Percentiles rank a stretch among this genome's conserved stretches.
Conservation (phyloP, 108 stramenopile species). For the Seminavis robusta region DNA sequence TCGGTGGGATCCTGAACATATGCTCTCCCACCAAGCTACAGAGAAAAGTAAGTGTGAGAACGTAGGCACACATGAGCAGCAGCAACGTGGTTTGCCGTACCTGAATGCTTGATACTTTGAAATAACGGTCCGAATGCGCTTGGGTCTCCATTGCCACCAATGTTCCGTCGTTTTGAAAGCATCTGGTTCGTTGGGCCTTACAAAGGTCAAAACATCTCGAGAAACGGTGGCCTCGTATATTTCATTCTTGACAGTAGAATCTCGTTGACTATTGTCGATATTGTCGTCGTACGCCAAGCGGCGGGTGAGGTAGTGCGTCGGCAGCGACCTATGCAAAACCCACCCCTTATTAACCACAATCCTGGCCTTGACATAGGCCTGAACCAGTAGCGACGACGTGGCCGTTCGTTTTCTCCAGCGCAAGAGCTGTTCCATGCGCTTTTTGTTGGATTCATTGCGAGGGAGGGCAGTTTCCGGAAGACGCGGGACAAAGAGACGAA, state of each 20-base stretch:
- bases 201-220: constrained; percentile 44
- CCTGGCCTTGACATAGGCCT: constrained; percentile 44
- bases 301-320: constrained; percentile 11
- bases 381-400: constrained; percentile 50
- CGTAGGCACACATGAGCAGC: too few species aligned
- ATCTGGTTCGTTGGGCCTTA: constrained; percentile 6
- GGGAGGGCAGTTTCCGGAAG: constrained; percentile 33
- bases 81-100: too few species aligned
- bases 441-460: constrained; percentile 27
- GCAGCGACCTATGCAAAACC: constrained; percentile 18
- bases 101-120: too few species aligned
- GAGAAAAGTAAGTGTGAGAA: constrained; percentile 45
- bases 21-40: constrained; percentile 58
- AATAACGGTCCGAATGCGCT: too few species aligned
- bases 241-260: constrained; percentile 49
- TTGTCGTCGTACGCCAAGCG: constrained; percentile 69
- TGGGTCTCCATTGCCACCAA: constrained; percentile 1
- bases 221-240: constrained; percentile 68
- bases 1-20: constrained; percentile 23
- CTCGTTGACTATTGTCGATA: constrained; percentile 49
- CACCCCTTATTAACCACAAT: constrained; percentile 57
- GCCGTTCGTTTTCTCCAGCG: constrained; percentile 55
- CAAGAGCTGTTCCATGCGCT: constrained; percentile 47
- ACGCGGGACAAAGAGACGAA: constrained; percentile 57
- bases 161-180: background rate